These are phyloP conservation scores for Luvunga scandens DNA, from an alignment of 345 rosid genomes.

Conservation along the genomic window DNA sequence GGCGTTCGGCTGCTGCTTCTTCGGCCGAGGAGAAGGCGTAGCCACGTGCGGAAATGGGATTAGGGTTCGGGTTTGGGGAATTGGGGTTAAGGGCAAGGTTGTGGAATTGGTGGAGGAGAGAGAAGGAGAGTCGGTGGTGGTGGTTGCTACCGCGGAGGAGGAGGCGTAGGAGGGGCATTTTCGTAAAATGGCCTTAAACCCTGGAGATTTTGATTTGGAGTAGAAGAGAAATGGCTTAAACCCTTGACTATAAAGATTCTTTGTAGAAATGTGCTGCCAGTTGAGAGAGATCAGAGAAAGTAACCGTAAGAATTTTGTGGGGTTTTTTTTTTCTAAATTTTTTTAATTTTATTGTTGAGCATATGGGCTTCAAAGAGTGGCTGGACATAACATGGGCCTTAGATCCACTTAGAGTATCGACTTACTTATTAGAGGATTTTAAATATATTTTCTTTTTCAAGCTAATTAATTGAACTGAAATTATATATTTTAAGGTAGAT, in stretches of 20 bases:
- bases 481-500: too few relatives aligned
- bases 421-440: too few relatives aligned
- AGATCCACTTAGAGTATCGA: too few relatives aligned
- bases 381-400: too few relatives aligned
- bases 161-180: conserved; percentile 46
- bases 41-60: conserved; percentile 27
- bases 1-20: conserved; percentile 95
- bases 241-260: neutral
- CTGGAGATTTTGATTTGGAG: neutral
- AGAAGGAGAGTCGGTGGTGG: conserved; percentile 11
- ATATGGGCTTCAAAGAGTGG: too few relatives aligned
- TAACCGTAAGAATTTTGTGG: neutral
- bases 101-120: conserved; percentile 27
- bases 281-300: neutral
- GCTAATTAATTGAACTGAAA: too few relatives aligned
- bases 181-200: neutral
- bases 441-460: too few relatives aligned
- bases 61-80: neutral
- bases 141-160: conserved; percentile 13
- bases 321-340: accelerated
- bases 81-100: conserved; percentile 5
- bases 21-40: conserved; percentile 87
- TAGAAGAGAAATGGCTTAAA: conserved; percentile 7
- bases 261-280: neutral
- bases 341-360: too few relatives aligned